Base-by-base conservation (phyloP, 441 rosid species). In the Adansonia rubrostipa region DNA sequence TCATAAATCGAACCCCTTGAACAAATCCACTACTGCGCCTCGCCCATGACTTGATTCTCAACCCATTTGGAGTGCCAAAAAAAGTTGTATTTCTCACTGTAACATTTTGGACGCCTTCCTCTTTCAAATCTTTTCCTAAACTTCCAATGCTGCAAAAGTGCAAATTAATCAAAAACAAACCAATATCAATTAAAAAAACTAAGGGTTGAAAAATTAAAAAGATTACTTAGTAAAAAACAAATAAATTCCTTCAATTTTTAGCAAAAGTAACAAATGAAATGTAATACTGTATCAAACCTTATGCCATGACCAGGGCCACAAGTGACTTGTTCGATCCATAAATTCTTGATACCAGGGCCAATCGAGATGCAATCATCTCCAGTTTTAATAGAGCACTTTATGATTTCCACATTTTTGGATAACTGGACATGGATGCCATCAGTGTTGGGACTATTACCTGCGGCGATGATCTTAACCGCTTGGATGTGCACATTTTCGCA, bases 21-120 rank as follows among this genome's bases (percentile, higher is more conserved):
- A 86, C 96, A 64, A 70, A 90, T 5, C 87, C 85, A n/a, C 44
- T 90, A 28, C 92, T 92, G 11, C 92, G 88, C 42, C 85, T 92
- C 0, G 88, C 96, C 36, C 36, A 58, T 19, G 63, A 58, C 33
- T 20, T 58, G 13, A 57, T 57, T 13, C 64, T 60, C 15, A 61
- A 11, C 24, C 96, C 96, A 36, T 92, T 91, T 45, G 84, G 78
- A 17, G 95, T 75, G 48, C 89, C 85, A 1, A 75, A 0, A 48
- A 71, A 71, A 6, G 10, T 50, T 15, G 74, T 51, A 9, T 50
- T 19, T 19, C 9, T 57, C 11, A 57, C 28, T 15, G 92, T 89
- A 40, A 89, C 81, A 50, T 92, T 89, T 53, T 90, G 71, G 6
- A 92, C 96, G 1, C 93, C 92, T n/a, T 70, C 92, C 85, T 91